Conservation (phyloP, 1,284 basidiomycete species). For the Puccinia novopanici region DNA sequence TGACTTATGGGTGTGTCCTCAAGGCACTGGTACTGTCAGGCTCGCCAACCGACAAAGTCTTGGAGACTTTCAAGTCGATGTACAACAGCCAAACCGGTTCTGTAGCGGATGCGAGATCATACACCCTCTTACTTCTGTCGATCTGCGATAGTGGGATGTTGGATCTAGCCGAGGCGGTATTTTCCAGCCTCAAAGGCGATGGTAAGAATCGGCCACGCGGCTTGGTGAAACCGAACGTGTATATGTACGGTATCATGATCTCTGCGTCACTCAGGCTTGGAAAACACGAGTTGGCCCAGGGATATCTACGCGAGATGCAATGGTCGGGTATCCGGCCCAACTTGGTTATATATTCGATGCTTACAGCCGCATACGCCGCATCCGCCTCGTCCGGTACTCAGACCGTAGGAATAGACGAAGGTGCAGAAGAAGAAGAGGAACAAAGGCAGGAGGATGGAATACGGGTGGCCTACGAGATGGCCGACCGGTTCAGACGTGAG, state of each 20-base stretch:
- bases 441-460: constrained; percentile 52
- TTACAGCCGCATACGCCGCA: constrained; percentile 67
- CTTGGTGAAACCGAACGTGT: constrained; percentile 60
- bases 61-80: constrained; percentile 69
- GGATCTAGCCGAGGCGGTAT: constrained; percentile 70
- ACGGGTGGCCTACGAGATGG: constrained; percentile 56
- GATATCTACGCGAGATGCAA: constrained; percentile 74
- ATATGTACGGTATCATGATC: constrained; percentile 81
- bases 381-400: constrained; percentile 7
- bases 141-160: constrained; percentile 76
- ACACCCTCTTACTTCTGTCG: constrained; percentile 76
- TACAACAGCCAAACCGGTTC: constrained; percentile 61
- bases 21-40: constrained; percentile 82
- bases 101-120: constrained; percentile 70
- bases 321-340: constrained; percentile 70
- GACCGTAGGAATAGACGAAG: constrained; percentile 61
- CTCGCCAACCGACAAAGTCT: constrained; percentile 72
- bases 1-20: constrained; percentile 70
- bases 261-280: constrained; percentile 71
- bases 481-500: constrained; percentile 51
- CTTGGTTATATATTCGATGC: constrained; percentile 71
- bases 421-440: constrained; percentile 51
- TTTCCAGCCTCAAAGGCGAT: constrained; percentile 61
- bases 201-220: constrained; percentile 11
- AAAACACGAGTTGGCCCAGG: constrained; percentile 67